Base-by-base conservation (phyloP, 306 rosid species). In the Corylus avellana region DNA sequence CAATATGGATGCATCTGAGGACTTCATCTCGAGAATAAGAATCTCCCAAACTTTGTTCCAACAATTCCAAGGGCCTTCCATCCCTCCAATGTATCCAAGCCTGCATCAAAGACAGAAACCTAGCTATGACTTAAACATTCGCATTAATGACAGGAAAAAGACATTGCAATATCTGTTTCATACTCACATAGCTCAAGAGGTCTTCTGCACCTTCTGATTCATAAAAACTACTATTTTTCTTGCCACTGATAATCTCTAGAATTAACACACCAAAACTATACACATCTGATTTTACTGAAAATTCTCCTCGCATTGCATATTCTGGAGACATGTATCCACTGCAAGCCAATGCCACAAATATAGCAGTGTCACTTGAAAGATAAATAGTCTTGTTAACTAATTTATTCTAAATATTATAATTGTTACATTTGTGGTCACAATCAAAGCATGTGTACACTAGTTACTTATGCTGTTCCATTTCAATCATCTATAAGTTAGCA, bases 31-130 rank as follows among this genome's bases (percentile, higher is more conserved):
- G 32, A 0, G 47, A 63, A 14, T 5, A 74, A 0, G 42, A 73
- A n/a, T 49, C 73, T 32, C 22, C 70, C 73, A 66, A n/a, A 0
- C 12, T 1, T 4, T 79, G 79, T 78, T 82, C 86, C 56, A 78
- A 73, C 4, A 82, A 35, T 70, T 82, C 77, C 27, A 78, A 3
- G 0, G 76, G 76, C 12, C 59, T 80, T 25, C 79, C 85, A 57
- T 81, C 82, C n/a, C 56, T 81, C 95, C 89, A 89, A 25, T 80
- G 73, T 35, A 66, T 80, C 95, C 92, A 91, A 27, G 85, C 92
- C 95, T 75, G 83, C 69, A 6, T 58, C 70, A 73, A 27, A 22
- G 25, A 22, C 25, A 22, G 0, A 22, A 22, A 0, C 25, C 25
- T 22, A n/a, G n/a, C n/a, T n/a, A 22, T 22, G 25, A 22, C 25